phyloP scores from a whole-genome alignment of 2,329 filamentous ascomycete species.

The Ceratocystis huliohia region DNA sequence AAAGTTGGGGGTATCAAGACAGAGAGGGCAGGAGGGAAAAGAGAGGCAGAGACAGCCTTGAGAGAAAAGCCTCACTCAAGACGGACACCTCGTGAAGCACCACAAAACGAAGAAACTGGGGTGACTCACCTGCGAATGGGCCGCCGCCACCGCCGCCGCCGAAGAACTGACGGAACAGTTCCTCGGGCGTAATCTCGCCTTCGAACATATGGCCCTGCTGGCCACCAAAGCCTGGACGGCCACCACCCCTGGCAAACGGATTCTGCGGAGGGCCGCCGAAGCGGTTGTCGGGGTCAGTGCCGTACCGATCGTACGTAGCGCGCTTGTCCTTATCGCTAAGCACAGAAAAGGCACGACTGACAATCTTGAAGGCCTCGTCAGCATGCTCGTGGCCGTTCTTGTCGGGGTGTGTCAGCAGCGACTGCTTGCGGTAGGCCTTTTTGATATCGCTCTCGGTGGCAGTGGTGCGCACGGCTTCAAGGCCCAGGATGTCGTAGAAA shows the following conservation, averaged over 20 bases:
- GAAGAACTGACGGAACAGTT: slow-evolving; percentile 96
- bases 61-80: background rate
- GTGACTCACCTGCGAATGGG: slow-evolving; percentile 33
- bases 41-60: background rate
- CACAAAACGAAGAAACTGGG: background rate
- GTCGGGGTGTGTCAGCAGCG: slow-evolving; percentile 89
- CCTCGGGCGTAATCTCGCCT: slow-evolving; percentile 88
- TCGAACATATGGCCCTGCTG: slow-evolving; percentile 52
- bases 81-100: background rate
- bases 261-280: slow-evolving; percentile 51
- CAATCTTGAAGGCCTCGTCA: slow-evolving; percentile 98
- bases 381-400: slow-evolving; percentile 95
- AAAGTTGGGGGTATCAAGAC: background rate
- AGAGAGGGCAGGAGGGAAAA: background rate
- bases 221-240: slow-evolving; percentile 40
- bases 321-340: slow-evolving; percentile 90
- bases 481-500: slow-evolving; percentile 86
- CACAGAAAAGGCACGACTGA: slow-evolving; percentile 83
- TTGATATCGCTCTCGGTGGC: slow-evolving; percentile 80
- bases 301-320: slow-evolving; percentile 73
- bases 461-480: slow-evolving; percentile 50
- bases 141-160: slow-evolving; percentile 59
- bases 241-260: slow-evolving; percentile 43
- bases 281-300: slow-evolving; percentile 81
- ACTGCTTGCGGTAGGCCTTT: slow-evolving; percentile 92